phyloP scores from a whole-genome alignment of 2,329 filamentous ascomycete species.

The Exophiala sp. region DNA sequence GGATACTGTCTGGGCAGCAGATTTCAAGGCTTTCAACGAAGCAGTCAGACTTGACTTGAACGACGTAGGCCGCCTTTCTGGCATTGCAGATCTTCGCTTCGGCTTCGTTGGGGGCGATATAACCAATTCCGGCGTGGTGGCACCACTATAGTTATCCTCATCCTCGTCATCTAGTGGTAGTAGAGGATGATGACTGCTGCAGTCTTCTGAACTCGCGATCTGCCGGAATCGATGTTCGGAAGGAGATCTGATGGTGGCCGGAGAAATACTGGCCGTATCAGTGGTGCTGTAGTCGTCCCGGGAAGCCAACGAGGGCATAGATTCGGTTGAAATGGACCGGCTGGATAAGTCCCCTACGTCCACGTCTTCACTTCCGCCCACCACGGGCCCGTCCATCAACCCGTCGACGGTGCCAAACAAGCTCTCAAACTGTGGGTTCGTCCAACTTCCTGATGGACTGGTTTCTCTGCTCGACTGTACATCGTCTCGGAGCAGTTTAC shows the following conservation, averaged over 20 bases:
- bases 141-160: constrained; percentile 25
- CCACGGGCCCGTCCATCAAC: constrained; percentile 36
- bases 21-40: constrained; percentile 56
- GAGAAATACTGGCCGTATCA: constrained; percentile 40
- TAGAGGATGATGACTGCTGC: constrained; percentile 53
- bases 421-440: constrained; percentile 48
- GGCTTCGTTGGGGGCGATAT: constrained; percentile 28
- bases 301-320: constrained; percentile 50
- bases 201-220: constrained; percentile 50
- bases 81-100: constrained; percentile 15
- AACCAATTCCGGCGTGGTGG: constrained; percentile 12
- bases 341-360: constrained; percentile 41
- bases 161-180: constrained; percentile 37
- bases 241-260: constrained; percentile 35
- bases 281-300: constrained; percentile 43
- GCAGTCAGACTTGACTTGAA: constrained; percentile 61
- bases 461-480: constrained; percentile 46
- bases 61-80: constrained; percentile 35
- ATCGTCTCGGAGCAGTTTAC: constrained; percentile 52
- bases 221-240: constrained; percentile 42
- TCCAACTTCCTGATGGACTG: constrained; percentile 35
- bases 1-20: constrained; percentile 56
- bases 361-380: constrained; percentile 39
- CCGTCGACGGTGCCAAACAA: constrained; percentile 52
- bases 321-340: constrained; percentile 53